phyloP scores from a whole-genome alignment of 169 alveolate genomes.

The Cyclospora cayetanensis region DNA sequence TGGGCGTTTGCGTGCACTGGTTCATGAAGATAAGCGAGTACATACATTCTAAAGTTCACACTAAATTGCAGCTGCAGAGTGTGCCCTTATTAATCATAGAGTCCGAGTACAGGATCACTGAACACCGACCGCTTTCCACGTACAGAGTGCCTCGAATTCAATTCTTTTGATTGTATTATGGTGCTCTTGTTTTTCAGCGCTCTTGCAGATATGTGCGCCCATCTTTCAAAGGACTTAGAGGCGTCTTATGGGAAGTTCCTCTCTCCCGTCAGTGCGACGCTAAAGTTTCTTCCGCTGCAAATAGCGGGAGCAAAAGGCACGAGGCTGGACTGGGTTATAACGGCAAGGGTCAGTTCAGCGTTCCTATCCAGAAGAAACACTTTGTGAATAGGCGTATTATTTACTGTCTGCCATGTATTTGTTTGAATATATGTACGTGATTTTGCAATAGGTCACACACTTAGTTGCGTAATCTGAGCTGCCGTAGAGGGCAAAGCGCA shows the following conservation, averaged over 20 bases:
- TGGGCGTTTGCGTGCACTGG: conserved; percentile 75
- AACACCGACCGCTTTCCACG: neutral
- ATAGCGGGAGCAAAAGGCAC: conserved; percentile 33
- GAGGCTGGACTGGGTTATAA: conserved; percentile 71
- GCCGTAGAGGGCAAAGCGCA: too few species aligned
- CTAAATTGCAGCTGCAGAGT: neutral
- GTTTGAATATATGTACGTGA: too few species aligned
- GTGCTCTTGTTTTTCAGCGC: conserved; percentile 11
- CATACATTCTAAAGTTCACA: too few species aligned
- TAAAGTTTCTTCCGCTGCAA: conserved; percentile 73
- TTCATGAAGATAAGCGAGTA: conserved; percentile 67
- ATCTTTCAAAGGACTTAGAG: conserved; percentile 35
- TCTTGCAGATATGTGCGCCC: conserved; percentile 58
- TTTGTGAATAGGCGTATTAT: too few species aligned
- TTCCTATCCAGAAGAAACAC: too few species aligned
- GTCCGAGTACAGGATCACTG: neutral
- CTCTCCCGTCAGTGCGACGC: conserved; percentile 28
- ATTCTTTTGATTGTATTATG: neutral
- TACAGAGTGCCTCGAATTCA: neutral
- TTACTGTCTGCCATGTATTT: too few species aligned
- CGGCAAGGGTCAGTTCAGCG: conserved; percentile 75
- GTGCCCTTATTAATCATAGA: neutral
- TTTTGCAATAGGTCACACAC: too few species aligned
- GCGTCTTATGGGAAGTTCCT: conserved; percentile 32
- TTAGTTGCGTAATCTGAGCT: too few species aligned